Base-by-base conservation (phyloP, 2,329 filamentous ascomycete genomes). In the Cercospora citrullina region DNA sequence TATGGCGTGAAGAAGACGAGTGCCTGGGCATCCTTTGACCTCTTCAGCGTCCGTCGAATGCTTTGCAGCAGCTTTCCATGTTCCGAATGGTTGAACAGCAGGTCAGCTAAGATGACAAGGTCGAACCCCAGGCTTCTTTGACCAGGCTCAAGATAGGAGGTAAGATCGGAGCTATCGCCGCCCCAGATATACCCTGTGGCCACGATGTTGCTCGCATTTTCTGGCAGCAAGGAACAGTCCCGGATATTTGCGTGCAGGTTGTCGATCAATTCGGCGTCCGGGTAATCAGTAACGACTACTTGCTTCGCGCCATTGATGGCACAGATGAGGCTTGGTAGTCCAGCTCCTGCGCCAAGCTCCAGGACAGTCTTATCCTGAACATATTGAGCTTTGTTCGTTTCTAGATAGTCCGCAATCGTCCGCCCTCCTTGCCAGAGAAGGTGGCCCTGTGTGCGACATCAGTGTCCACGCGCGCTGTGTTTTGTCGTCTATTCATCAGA, bases 1-100 rank as follows among this genome's bases (percentile, higher is more conserved):
- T 98, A 97, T 21, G 92, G 94, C 0, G 94, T 96, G 82, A 97
- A 98, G 79, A 97, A 96, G 7, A 97, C 93, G 74, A 94, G 87
- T 2, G 93, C 93, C 64, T 85, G 85, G 60, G 90, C 87, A 1
- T 82, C 82, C 3, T 78, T 74, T 3, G 81, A 79, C 69, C 81
- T 84, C 73, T 85, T 86, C 74, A 97, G 80, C 16, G 90, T 91
- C 75, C 86, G 78, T 74, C 86, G 83, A 68, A 97, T 87, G 4
- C 90, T 93, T 71, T 86, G 85, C 71, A 96, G 84, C 68, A 97
- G 84, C 75, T 92, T 93, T 1, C 81, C 83, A 76, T 97, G 94
- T 81, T 97, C 93, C 4, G 89, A 91, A 78, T 97, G 93, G 68
- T 95, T 92, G 82, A 97, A 98, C 3, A 97, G 85, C 60, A 97